phyloP scores from a whole-genome alignment of 805 yeast species.

The Kodamaea laetipori region DNA sequence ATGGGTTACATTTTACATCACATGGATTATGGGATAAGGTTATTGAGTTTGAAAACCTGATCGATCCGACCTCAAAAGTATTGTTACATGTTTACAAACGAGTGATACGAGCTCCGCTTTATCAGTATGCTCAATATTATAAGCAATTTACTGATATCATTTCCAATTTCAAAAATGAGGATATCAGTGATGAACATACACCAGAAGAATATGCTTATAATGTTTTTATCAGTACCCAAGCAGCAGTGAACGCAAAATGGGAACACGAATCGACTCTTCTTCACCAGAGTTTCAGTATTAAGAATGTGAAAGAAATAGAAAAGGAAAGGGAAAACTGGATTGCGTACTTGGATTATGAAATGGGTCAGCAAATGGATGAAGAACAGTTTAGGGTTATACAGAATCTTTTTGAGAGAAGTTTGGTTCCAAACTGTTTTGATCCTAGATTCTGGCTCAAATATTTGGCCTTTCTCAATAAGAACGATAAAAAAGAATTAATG shows the following conservation, averaged over 20 bases:
- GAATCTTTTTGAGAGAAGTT: slow-evolving; percentile 68
- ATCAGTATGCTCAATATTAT: slow-evolving; percentile 82
- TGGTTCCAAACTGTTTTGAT: slow-evolving; percentile 64
- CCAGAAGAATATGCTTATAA: slow-evolving; percentile 47
- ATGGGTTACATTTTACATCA: slow-evolving; percentile 75
- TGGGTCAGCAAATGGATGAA: slow-evolving; percentile 17
- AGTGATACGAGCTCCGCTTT: slow-evolving; percentile 65
- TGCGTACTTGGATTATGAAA: slow-evolving; percentile 59
- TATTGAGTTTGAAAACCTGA: slow-evolving; percentile 57
- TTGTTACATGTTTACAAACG: slow-evolving; percentile 45
- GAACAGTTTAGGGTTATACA: slow-evolving; percentile 10
- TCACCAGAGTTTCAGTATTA: slow-evolving; percentile 27
- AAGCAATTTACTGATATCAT: slow-evolving; percentile 43
- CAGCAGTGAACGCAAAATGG: slow-evolving; percentile 64
- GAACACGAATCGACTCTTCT: slow-evolving; percentile 51
- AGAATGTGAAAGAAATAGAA: background rate
- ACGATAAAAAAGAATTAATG: slow-evolving; percentile 28
- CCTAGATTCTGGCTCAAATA: slow-evolving; percentile 72
- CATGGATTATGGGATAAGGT: slow-evolving; percentile 84
- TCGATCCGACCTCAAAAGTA: slow-evolving; percentile 32
- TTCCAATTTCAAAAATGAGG: background rate
- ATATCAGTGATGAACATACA: background rate
- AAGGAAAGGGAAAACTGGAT: slow-evolving; percentile 59
- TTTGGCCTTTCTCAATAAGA: slow-evolving; percentile 43
- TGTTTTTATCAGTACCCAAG: slow-evolving; percentile 50